Evolutionary conservation across 23 red algal species (phyloP), one percentile per base, ranked within the genome.

Genomic region (Gracilaria caudata): DNA sequence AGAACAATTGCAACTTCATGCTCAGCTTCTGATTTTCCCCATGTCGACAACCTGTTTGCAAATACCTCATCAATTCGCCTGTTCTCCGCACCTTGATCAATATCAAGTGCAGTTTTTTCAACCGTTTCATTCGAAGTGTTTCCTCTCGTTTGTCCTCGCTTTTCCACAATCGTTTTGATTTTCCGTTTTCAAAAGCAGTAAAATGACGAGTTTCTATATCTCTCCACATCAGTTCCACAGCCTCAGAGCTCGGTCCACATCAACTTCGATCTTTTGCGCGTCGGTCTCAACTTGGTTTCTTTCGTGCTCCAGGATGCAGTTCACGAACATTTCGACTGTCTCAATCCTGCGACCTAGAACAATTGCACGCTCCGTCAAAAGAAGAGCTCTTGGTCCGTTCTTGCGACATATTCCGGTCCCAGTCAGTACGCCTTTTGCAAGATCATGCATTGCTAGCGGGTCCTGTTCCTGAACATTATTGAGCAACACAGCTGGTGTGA

Each of bases 41-140:
- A 88, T 41, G 68, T 75, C 13, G 70, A 78, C 33, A 88, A 59
- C 21, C 51, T 66, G 40, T 89, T 61, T 28, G 72, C 85, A 89
- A 73, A 53, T 89, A 49, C 26, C 85, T 24, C 85, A 89, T 89
- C 73, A 89, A 28, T 28, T 58, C 68, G 65, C 64, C 85, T n/a
- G 54, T 44, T 33, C 57, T 68, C 61, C 72, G 24, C 19, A 78
- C 49, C 17, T 79, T 64, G 44, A 89, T 65, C 21, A 89, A 36
- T 40, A 79, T 75, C 23, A 78, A 54, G 29, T 89, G 68, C 38
- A 89, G 32, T 5, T 58, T 68, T 60, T 55, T 72, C 19, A 89
- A 23, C 74, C 49, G 56, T 32, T 51, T 78, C 68, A 89, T 40
- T n/a, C 85, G 85, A 9, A 24, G 14, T 17, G 58, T 25, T 59